Conservation (phyloP, 805 yeast species). For the Barnettozyma vustinii region DNA sequence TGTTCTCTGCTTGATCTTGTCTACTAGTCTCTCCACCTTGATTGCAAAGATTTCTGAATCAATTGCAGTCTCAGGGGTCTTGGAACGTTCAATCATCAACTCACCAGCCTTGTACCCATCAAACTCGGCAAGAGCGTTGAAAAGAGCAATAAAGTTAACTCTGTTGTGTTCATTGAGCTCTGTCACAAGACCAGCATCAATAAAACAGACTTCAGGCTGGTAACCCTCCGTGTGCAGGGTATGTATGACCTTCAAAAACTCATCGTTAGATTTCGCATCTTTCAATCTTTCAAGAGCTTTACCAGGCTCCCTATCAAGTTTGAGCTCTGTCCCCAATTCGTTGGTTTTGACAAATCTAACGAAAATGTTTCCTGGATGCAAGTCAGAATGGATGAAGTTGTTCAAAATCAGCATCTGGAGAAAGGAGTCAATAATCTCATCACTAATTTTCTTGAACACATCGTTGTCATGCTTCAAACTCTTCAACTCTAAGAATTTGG, state of each 20-base stretch:
- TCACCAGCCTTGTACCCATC: slow-evolving; percentile 96
- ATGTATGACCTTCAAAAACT: slow-evolving; percentile 43
- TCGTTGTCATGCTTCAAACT: slow-evolving; percentile 35
- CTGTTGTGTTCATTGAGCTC: slow-evolving; percentile 76
- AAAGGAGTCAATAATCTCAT: slow-evolving; percentile 85
- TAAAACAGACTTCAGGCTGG: slow-evolving; percentile 80
- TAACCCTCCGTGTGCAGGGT: slow-evolving; percentile 51
- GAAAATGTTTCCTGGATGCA: slow-evolving; percentile 95
- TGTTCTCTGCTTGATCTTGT: slow-evolving; percentile 76
- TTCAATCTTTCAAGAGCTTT: slow-evolving; percentile 19
- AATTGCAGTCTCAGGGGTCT: slow-evolving; percentile 90
- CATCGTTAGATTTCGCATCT: slow-evolving; percentile 23
- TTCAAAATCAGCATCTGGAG: slow-evolving; percentile 88
- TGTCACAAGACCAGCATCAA: slow-evolving; percentile 92
- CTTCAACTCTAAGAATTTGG: slow-evolving; percentile 46
- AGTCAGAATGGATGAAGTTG: slow-evolving; percentile 93
- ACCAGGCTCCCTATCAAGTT: slow-evolving; percentile 22
- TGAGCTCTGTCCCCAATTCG: slow-evolving; percentile 25
- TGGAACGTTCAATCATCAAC: slow-evolving; percentile 88
- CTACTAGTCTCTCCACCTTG: slow-evolving; percentile 80
- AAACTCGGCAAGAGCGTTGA: slow-evolving; percentile 82
- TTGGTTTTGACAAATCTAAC: slow-evolving; percentile 56
- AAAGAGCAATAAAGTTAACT: slow-evolving; percentile 80
- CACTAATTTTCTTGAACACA: slow-evolving; percentile 66
- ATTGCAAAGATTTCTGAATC: slow-evolving; percentile 81